Evolutionary conservation across 768 basidiomycete species (phyloP).

Genomic region (Rhodosporidiobolus odoratus): DNA sequence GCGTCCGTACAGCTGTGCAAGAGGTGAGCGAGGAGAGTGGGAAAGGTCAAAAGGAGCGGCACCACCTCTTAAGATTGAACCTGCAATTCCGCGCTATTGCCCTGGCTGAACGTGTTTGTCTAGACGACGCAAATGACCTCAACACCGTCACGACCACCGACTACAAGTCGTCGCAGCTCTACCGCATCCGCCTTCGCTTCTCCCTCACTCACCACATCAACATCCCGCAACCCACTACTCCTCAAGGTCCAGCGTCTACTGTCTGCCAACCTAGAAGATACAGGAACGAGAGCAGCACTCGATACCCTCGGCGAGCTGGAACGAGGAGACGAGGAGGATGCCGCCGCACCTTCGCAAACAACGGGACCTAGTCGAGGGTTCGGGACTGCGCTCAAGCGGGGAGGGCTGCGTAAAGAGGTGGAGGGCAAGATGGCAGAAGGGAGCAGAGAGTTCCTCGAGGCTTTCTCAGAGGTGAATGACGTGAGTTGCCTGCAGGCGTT

Average conservation of each 20-base stretch:
- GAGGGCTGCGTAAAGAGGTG: conserved; percentile 74
- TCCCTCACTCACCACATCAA: background rate
- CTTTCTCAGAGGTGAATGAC: conserved; percentile 82
- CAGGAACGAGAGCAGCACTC: conserved; percentile 34
- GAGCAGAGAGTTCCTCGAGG: conserved; percentile 72
- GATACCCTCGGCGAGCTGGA: conserved; percentile 39
- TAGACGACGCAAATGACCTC: background rate
- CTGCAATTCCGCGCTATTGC: too few relatives aligned
- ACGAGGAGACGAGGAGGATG: background rate
- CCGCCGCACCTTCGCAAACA: background rate
- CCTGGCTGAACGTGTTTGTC: too few relatives aligned
- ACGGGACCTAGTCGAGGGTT: background rate
- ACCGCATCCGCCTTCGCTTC: background rate
- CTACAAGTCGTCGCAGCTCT: background rate
- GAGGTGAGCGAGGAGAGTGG: too few relatives aligned
- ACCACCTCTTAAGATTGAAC: too few relatives aligned
- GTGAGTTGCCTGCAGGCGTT: conserved; percentile 53
- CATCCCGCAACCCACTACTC: conserved; percentile 27
- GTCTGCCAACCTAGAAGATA: conserved; percentile 39
- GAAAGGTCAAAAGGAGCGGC: too few relatives aligned
- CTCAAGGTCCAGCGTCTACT: conserved; percentile 40
- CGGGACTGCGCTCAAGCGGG: conserved; percentile 65
- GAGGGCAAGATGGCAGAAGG: conserved; percentile 75
- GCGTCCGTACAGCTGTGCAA: too few relatives aligned
- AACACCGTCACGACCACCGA: background rate